Base-by-base conservation (phyloP, 331 rosid genomes). In the Rhamnella rubrinervis region DNA sequence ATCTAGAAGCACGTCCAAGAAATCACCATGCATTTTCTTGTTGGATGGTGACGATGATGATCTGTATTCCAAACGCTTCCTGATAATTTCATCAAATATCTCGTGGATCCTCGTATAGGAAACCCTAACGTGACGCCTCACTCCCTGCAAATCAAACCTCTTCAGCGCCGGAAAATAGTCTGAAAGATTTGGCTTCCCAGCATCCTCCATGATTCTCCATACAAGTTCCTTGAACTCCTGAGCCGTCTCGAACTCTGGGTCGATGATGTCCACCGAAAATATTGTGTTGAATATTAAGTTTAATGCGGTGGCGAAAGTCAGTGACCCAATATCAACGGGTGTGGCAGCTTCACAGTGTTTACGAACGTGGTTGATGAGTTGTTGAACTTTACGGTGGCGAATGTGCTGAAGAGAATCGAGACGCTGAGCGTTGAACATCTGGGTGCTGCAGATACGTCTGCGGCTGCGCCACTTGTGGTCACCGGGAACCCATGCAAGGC, bases 401-500 rank as follows among this genome's bases (percentile, higher is more conserved):
- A 82, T 74, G 63, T 82, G 80, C 21, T 76, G 83, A 16, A 76
- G 74, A 4, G 59, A 63, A 72, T 87, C 92, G 2, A 87, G 92
- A 21, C 84, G 71, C n/a, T 87, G 84, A n/a, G 57, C 0, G 8
- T 74, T 75, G 80, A 87, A 87, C 23, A 84, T 72, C 52, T 82
- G 77, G 0, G 86, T 82, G 39, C 56, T 80, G 70, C 92, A 87
- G 18, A 87, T 26, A 1, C 89, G 89, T 6, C 88, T 70, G 44
- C 89, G 89, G 81, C 65, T 80, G 41, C 86, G 84, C 92, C 92
- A 85, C 20, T 70, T 63, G 23, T 31, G n/a, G 72, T 83, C 77
- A 0, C 57, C 89, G 2, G 86, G 83, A 21, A 83, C 83, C 92
- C 92, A 87, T 1, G 86, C 88, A 0, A 87, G 80, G 21, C 87